These are phyloP conservation scores for Leccinum subtestaceum DNA, from an alignment of 768 basidiomycete species.

Conservation along the genomic window DNA sequence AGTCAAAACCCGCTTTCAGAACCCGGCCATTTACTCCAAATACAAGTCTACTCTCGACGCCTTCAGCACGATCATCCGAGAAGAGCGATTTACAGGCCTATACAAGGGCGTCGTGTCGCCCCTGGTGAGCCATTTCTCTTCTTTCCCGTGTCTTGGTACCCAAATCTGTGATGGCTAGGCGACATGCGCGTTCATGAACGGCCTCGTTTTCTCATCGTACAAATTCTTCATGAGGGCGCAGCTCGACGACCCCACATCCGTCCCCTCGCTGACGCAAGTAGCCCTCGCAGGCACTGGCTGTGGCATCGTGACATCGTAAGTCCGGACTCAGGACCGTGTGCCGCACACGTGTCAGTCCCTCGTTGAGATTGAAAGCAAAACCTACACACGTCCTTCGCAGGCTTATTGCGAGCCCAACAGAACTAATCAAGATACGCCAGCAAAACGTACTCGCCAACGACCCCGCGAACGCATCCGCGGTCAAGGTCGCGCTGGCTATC, in stretches of 20 bases:
- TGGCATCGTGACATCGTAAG: conserved; percentile 78
- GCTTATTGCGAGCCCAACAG: conserved; percentile 76
- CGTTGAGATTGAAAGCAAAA: not conserved
- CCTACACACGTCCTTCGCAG: conserved; percentile 34
- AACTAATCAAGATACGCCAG: conserved; percentile 85
- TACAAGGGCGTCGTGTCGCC: conserved; percentile 82
- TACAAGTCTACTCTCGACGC: conserved; percentile 69
- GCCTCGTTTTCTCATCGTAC: conserved; percentile 84
- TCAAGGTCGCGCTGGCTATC: conserved; percentile 55
- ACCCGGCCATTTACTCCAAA: conserved; percentile 49
- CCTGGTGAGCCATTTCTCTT: conserved; percentile 47
- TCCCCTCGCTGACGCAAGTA: conserved; percentile 70
- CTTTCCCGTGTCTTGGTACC: not conserved
- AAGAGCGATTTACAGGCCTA: conserved; percentile 66
- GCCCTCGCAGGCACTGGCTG: conserved; percentile 76
- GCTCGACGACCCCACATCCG: conserved; percentile 40
- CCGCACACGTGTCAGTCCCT: not conserved
- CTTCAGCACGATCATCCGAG: conserved; percentile 61
- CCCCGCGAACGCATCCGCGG: conserved; percentile 42
- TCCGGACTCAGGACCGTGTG: not conserved
- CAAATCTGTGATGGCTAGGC: conserved; percentile 39
- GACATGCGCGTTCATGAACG: conserved; percentile 75
- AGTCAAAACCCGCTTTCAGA: conserved; percentile 86
- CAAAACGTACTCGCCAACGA: conserved; percentile 47
- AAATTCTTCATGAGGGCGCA: conserved; percentile 73